Percentiles rank a stretch among this genome's conserved stretches.
Conservation (phyloP, 345 rosid genomes). For the Mallotus nudiflorus region DNA sequence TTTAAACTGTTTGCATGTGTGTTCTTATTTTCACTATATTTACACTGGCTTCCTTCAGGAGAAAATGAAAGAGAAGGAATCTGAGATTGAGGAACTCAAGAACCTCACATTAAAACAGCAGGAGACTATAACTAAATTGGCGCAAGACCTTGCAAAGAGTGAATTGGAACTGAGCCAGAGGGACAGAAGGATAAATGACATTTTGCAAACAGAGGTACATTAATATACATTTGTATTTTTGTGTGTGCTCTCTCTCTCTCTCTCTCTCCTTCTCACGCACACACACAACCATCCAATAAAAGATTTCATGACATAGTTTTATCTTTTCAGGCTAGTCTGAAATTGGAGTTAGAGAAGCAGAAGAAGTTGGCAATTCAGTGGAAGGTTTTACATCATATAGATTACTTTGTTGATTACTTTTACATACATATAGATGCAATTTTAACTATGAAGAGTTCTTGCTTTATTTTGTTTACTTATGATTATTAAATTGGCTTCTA, state of each 20-base stretch:
- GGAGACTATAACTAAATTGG: slow-evolving; percentile 56
- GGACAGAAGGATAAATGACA: slow-evolving; percentile 61
- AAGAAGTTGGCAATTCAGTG: slow-evolving; percentile 41
- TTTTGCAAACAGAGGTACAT: slow-evolving; percentile 64
- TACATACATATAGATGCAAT: neutral
- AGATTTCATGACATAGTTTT: neutral
- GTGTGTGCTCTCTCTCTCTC: too few species aligned
- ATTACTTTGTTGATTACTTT: neutral
- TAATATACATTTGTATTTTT: neutral
- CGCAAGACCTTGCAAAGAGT: slow-evolving; percentile 67
- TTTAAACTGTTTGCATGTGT: neutral
- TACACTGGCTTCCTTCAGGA: slow-evolving; percentile 38
- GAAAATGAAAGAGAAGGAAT: slow-evolving; percentile 62
- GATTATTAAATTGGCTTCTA: slow-evolving; percentile 1
- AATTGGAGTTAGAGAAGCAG: slow-evolving; percentile 57
- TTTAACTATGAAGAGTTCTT: neutral
- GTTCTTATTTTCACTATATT: neutral
- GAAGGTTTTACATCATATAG: slow-evolving; percentile 43
- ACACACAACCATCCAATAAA: neutral
- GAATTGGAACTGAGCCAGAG: slow-evolving; percentile 58
- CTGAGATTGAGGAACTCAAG: slow-evolving; percentile 56
- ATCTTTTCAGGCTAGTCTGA: slow-evolving; percentile 44
- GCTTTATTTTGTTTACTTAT: neutral
- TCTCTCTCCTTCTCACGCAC: too few species aligned
- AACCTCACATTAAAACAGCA: slow-evolving; percentile 50